Evolutionary conservation across 2,329 filamentous ascomycete species (phyloP).

Genomic region (Akanthomyces uredinophilus): DNA sequence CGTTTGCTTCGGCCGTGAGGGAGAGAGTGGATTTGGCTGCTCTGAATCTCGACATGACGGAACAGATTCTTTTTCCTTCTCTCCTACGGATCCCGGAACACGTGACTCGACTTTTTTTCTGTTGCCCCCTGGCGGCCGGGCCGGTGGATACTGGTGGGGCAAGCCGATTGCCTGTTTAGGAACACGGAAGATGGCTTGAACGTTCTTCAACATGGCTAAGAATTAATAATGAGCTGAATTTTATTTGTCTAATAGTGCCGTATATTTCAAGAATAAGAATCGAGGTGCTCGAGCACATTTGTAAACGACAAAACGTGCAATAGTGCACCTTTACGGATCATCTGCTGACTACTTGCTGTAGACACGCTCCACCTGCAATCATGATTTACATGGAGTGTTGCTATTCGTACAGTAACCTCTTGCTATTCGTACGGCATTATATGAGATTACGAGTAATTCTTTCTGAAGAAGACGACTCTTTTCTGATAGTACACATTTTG

Average conservation of each 20-base stretch:
- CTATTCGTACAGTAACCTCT: too few species aligned
- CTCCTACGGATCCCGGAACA: constrained; percentile 3
- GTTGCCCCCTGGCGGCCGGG: background rate
- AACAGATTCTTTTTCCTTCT: constrained; percentile 14
- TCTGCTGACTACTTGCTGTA: background rate
- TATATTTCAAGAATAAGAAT: too few species aligned
- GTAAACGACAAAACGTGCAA: background rate
- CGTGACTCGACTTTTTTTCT: constrained; percentile 9
- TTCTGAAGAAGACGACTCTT: too few species aligned
- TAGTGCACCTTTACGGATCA: background rate
- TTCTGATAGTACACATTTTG: too few species aligned
- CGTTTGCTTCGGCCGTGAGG: background rate
- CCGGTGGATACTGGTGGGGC: background rate
- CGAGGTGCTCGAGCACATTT: too few species aligned
- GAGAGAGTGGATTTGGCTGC: constrained; percentile 4
- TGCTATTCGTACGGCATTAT: too few species aligned
- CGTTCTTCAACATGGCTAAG: too few species aligned
- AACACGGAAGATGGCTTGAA: background rate
- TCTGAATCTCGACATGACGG: constrained; percentile 11
- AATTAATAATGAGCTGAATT: too few species aligned
- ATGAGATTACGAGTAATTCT: too few species aligned
- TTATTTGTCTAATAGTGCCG: too few species aligned
- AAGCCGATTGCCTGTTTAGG: background rate
- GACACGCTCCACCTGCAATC: background rate
- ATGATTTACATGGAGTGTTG: background rate